Base-by-base conservation (phyloP, 2,329 filamentous ascomycete species). In the Colletotrichum eremochloae region DNA sequence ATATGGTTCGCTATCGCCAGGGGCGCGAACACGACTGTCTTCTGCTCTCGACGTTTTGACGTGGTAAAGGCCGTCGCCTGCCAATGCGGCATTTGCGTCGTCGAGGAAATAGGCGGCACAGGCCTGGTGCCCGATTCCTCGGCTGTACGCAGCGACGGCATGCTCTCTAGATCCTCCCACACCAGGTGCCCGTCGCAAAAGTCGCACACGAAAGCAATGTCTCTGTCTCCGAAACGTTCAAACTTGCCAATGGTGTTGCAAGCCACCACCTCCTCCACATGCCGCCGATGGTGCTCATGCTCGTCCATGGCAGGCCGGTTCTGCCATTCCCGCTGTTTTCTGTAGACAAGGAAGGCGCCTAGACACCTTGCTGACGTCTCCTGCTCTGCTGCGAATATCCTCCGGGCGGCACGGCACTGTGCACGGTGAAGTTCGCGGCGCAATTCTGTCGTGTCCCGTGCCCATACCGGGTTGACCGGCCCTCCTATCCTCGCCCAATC, bases 121-220 rank as follows among this genome's bases (percentile, higher is more conserved):
- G 67, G 48, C 29, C 38, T 61, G 55, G n/a, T 46, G 60, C 63
- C 64, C 12, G 67, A 58, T 29, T 72, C 52, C 36, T 63, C 31
- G 57, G 67, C 42, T 29, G 44, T 64, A 46, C 87, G 80, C 67
- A 81, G 79, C 1, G 85, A 85, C 7, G 88, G 88, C 80, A 90
- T 86, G 61, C 80, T 81, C 74, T 85, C 82, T 42, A 90, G 75
- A 76, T 91, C 87, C 69, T 87, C 84, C 89, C 89, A 90, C 31
- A 90, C 80, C 33, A 90, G 80, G 76, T 88, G 87, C 2, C 89
- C 89, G 76, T 90, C 88, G 80, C 89, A 90, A 76, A 86, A 90
- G 79, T 91, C 88, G 80, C 89, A 91, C 9, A 89, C 82, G 75
- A 90, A 90, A 9, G 86, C 88, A 60, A 89, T 83, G 72, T 90